Base-by-base conservation (phyloP, 768 basidiomycete species). In the Megacollybia marginata region DNA sequence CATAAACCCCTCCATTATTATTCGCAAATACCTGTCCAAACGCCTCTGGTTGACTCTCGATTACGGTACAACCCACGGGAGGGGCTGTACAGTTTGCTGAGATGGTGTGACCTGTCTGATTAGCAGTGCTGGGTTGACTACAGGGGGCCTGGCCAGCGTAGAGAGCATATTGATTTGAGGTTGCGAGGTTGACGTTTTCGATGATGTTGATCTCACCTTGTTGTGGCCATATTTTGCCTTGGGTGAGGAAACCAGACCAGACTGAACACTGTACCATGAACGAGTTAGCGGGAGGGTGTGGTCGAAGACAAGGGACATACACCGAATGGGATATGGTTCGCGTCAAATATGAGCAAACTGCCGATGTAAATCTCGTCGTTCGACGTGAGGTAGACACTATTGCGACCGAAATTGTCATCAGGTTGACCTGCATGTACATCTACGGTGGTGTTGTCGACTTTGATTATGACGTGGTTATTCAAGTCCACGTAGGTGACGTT, bases 321-420 rank as follows among this genome's bases (percentile, higher is more conserved):
- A 23, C 56, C 56, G 36, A 54, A 57, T 15, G 56, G 56, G 42
- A 57, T 57, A 42, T 57, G 56, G 18, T 52, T 52, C 13, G 51
- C 56, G 45, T 57, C 56, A 48, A 57, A 52, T 34, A 57, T 46
- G 4, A 57, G 33, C 36, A 57, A 33, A 44, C 56, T 57, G 23
- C 56, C 56, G 31, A 54, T 42, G 7, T 15, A 34, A 47, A 57
- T 50, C 12, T 48, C 15, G 33, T 52, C 8, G 40, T 52, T 52
- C 32, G 53, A 52, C 47, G n/a, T 20, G 2, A 57, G 51, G 36
- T 57, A 57, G 0, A 57, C 51, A 11, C 40, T 48, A 40, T 57
- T 54, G 13, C 56, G 50, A 11, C 56, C 56, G 44, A 54, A 57
- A 5, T 13, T 43, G 12, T 42, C 43, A 36, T 54, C 46, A 12